phyloP scores from a whole-genome alignment of 1,139 yeast genomes.

The Dujonia santamariae region DNA sequence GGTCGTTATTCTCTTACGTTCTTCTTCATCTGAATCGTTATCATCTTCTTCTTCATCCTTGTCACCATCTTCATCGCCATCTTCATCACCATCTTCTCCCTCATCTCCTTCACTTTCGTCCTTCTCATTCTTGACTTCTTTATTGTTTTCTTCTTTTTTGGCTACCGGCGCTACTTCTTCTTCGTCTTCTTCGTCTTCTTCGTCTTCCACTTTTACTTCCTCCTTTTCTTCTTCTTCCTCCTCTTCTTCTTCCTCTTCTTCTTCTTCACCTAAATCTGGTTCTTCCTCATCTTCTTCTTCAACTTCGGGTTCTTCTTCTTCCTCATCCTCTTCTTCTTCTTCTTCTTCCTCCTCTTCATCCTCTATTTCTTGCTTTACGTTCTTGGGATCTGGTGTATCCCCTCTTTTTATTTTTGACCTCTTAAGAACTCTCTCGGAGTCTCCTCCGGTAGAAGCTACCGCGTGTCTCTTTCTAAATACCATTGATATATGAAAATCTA shows the following conservation, averaged over 20 bases:
- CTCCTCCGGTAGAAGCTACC: conserved; percentile 1
- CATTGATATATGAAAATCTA: no score
- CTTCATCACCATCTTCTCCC: conserved; percentile 2
- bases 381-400: conserved; percentile 5
- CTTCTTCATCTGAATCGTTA: conserved; percentile 51
- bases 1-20: conserved; percentile 47
- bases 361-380: conserved; percentile 7
- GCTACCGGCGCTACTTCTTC: conserved; percentile 19
- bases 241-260: conserved; percentile 18
- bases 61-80: conserved; percentile 20
- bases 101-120: conserved; percentile 3
- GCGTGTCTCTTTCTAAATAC: conserved; percentile 8
- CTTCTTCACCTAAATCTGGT: conserved; percentile 13
- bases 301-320: conserved; percentile 43
- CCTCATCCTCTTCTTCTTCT: conserved; percentile 34
- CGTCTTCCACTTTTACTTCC: conserved; percentile 11
- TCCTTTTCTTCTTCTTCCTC: conserved; percentile 14
- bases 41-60: conserved; percentile 37
- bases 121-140: conserved; percentile 8
- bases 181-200: conserved; percentile 16
- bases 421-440: conserved; percentile 24
- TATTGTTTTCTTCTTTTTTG: conserved; percentile 17
- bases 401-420: conserved; percentile 20
- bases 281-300: conserved; percentile 47
- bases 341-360: conserved; percentile 16